These are phyloP conservation scores for Anisodus acutangulus DNA, from an alignment of 257 asterid species.

Conservation along the genomic window DNA sequence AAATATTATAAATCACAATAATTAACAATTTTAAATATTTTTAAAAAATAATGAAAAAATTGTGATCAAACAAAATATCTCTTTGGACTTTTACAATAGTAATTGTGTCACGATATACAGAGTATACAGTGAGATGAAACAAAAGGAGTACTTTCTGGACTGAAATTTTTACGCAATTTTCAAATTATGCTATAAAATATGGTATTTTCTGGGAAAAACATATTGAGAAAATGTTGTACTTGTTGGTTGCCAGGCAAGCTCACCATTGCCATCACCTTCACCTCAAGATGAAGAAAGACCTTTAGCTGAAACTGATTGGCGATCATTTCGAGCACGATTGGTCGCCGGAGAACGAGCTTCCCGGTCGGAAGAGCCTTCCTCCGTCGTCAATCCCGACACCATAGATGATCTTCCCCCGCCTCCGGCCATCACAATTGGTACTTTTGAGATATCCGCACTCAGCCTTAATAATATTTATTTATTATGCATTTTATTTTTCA, in stretches of 20 bases:
- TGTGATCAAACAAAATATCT: too few relatives aligned
- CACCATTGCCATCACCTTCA: slow-evolving; percentile 45
- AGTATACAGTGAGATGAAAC: neutral
- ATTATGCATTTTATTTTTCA: too few relatives aligned
- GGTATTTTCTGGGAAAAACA: neutral
- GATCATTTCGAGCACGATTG: slow-evolving; percentile 74
- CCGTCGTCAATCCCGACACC: slow-evolving; percentile 41
- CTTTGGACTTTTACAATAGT: too few relatives aligned
- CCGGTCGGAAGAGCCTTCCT: slow-evolving; percentile 34
- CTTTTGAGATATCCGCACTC: too few relatives aligned
- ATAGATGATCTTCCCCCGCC: slow-evolving; percentile 30
- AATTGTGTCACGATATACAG: too few relatives aligned
- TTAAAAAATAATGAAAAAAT: too few relatives aligned
- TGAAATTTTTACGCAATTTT: neutral
- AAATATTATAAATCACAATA: too few relatives aligned
- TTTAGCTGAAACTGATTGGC: slow-evolving; percentile 62
- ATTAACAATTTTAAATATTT: too few relatives aligned
- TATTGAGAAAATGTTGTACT: neutral
- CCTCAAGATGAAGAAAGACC: slow-evolving; percentile 60
- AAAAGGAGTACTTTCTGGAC: neutral
- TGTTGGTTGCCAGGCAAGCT: slow-evolving; percentile 56
- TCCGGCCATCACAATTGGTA: slow-evolving; percentile 42
- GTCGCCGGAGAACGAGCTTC: slow-evolving; percentile 55
- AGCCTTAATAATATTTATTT: too few relatives aligned
- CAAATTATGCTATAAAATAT: neutral